Base-by-base conservation (phyloP, 2,329 filamentous ascomycete genomes). In the Fusarium phyllophilum region DNA sequence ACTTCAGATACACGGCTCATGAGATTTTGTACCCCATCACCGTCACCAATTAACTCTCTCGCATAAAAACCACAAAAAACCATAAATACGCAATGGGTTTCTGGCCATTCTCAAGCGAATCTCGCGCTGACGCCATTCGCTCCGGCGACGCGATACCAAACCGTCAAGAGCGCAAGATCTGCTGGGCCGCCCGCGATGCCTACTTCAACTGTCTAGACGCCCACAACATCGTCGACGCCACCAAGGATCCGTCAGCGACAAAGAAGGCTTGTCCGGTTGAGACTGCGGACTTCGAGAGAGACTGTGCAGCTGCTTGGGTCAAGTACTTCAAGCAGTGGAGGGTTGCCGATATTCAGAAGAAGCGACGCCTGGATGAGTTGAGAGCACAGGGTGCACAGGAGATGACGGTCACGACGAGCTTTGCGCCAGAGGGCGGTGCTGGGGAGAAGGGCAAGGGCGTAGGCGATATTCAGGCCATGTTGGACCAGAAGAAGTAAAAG, bases 241-340 rank as follows among this genome's bases (percentile, higher is more conserved):
- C 82, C 73, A 84, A 85, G 77, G 83, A 86, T 70, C 78, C 80
- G n/a, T 80, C 78, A 12, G 83, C 84, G 39, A 81, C 82, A 4
- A 78, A 77, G 12, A 81, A 79, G 61, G 81, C 82, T 42, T 89
- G 87, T 70, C 80, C 81, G 31, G 65, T 72, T 46, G 80, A 87
- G 81, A 79, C 79, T 31, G 80, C 78, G 36, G 88, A 86, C 66
- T 97, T 98, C 79, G 94, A 97, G 84, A 88, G 88, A 77, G 93
- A 96, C 81, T 99, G 96, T 83, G 94, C 95, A 24, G 89, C 87
- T 67, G 95, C 95, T 81, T 99, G 96, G 96, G 96, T 98, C 70
- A 94, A 95, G 84, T 98, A 99, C 84, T 99, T 99, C 85, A 98
- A 98, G 87, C 95, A 98, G 84, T 93, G 95, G 85, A 89, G 96